A percentile compares a stretch with the other conserved stretches of the same genome.
Evolutionary conservation across 2,329 filamentous ascomycete genomes (phyloP).

Genomic region (Fusarium circinatum): DNA sequence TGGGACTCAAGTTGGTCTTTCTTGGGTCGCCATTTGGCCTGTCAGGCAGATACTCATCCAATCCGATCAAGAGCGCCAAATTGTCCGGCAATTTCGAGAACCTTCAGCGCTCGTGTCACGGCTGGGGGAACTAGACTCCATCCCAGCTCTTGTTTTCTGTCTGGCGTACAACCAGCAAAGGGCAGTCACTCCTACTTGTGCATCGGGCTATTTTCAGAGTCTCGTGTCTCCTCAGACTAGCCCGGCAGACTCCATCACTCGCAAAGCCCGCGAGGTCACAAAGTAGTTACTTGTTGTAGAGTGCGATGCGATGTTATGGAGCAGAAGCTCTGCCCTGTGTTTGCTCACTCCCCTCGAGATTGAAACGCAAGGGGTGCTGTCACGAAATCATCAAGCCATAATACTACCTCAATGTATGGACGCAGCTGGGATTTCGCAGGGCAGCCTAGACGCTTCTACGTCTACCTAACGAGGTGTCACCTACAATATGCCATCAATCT

Average conservation of each 20-base stretch:
- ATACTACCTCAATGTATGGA: not conserved
- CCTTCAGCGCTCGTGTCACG: not conserved
- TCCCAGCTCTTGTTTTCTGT: not conserved
- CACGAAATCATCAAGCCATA: not conserved
- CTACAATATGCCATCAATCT: rapidly evolving
- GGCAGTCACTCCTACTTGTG: not conserved
- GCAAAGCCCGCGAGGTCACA: not conserved
- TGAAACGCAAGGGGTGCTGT: rapidly evolving
- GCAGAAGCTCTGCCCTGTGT: rapidly evolving
- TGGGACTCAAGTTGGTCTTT: rapidly evolving
- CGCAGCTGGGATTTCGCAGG: rapidly evolving
- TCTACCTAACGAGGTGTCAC: not conserved
- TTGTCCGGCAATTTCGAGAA: no score
- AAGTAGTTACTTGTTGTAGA: rapidly evolving
- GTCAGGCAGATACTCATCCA: not conserved
- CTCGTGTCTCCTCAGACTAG: no score
- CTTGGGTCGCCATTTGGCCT: rapidly evolving
- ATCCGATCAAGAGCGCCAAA: not conserved
- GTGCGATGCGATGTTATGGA: not conserved
- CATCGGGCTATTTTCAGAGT: not conserved
- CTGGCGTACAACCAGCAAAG: not conserved
- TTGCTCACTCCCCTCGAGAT: not conserved
- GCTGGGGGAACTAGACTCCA: not conserved
- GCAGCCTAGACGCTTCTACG: not conserved
- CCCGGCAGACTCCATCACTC: not conserved